Percentiles rank a stretch among this genome's conserved stretches.
Evolutionary conservation across 140 eudicot species (phyloP).

Genomic region (Flaveria floridana): DNA sequence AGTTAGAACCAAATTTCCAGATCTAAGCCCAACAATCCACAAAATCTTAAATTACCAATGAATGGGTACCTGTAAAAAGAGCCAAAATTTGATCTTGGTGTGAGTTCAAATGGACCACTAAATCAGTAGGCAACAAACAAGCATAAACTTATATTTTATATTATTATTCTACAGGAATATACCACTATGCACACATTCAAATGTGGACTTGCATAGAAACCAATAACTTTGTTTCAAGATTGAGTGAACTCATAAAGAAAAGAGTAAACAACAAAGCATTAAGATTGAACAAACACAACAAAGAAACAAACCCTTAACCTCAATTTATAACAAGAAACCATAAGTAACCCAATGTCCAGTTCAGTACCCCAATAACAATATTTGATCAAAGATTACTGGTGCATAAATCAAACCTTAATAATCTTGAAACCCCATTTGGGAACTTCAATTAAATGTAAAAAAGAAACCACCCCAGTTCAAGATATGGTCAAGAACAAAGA

Average conservation of each 20-base stretch:
- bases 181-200: conserved; percentile 34
- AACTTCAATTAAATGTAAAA: not conserved
- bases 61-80: conserved; percentile 50
- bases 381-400: not conserved
- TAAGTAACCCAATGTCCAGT: not conserved
- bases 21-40: conserved; percentile 43
- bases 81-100: conserved; percentile 41
- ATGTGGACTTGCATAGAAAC: conserved; percentile 41
- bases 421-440: conserved; percentile 28
- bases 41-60: conserved; percentile 36
- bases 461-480: not conserved
- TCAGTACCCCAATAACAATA: conserved; percentile 13
- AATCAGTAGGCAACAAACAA: conserved; percentile 27
- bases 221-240: conserved; percentile 46
- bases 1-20: conserved; percentile 35
- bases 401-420: conserved; percentile 26
- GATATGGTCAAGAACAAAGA: conserved; percentile 12
- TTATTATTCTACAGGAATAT: conserved; percentile 24
- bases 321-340: conserved; percentile 11
- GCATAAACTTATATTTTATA: conserved; percentile 27
- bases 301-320: conserved; percentile 8
- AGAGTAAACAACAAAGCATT: conserved; percentile 13
- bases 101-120: conserved; percentile 38
- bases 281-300: too few species aligned
- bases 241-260: conserved; percentile 13